Conservation (phyloP, 2,329 filamentous ascomycete species). For the Colletotrichum liriopes region DNA sequence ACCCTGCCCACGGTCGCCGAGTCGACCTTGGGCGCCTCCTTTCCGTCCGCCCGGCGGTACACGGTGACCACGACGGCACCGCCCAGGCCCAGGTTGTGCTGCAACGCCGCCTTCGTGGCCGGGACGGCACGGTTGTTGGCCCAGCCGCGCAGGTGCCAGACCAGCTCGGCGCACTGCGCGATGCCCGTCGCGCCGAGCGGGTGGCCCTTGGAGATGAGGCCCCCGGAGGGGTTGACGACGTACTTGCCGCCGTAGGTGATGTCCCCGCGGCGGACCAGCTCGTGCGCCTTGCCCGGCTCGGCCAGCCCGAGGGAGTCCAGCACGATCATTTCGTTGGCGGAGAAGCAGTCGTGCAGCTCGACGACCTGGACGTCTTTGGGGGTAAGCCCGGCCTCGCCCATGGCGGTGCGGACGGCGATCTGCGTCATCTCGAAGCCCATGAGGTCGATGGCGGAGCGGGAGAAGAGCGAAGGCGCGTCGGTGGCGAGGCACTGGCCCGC, state of each 20-base stretch:
- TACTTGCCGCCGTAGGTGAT: slow-evolving; percentile 92
- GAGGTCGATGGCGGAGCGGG: slow-evolving; percentile 85
- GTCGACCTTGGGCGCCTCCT: slow-evolving; percentile 72
- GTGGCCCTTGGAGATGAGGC: slow-evolving; percentile 96
- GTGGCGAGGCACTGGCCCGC: slow-evolving; percentile 92
- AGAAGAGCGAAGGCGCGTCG: slow-evolving; percentile 86
- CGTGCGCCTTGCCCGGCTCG: slow-evolving; percentile 87
- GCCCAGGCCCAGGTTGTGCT: slow-evolving; percentile 94
- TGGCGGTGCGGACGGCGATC: slow-evolving; percentile 78
- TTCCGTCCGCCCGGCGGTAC: slow-evolving; percentile 87
- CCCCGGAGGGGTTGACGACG: slow-evolving; percentile 93
- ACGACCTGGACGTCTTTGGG: slow-evolving; percentile 80
- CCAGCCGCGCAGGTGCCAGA: slow-evolving; percentile 97
- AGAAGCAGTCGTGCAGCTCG: slow-evolving; percentile 98
- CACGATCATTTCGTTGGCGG: slow-evolving; percentile 91
- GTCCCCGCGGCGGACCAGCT: slow-evolving; percentile 87
- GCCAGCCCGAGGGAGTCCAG: slow-evolving; percentile 89
- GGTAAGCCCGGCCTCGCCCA: slow-evolving; percentile 80
- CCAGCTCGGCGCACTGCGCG: slow-evolving; percentile 93
- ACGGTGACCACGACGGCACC: slow-evolving; percentile 93
- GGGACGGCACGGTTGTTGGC: slow-evolving; percentile 87
- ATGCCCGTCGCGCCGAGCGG: slow-evolving; percentile 95
- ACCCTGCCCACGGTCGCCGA: slow-evolving; percentile 75
- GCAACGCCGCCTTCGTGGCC: slow-evolving; percentile 80
- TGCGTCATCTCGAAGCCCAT: slow-evolving; percentile 91